Evolutionary conservation across 2,329 filamentous ascomycete genomes (phyloP), one percentile per base, ranked within the genome.

Genomic region (Orbilia oligospora): DNA sequence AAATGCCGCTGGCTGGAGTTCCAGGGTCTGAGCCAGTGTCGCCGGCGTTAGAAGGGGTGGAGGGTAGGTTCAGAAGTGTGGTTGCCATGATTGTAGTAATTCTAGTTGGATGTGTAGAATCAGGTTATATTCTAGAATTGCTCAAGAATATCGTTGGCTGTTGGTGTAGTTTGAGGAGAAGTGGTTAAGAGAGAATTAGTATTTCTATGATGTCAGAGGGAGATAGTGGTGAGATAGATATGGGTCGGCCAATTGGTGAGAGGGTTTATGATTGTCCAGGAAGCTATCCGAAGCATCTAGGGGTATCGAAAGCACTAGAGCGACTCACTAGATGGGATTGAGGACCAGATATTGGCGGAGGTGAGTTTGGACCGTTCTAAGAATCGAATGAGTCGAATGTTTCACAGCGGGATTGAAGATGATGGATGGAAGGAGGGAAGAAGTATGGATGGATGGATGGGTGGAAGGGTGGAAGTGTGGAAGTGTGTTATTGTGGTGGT

Each of bases 1-100:
- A 82, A 66, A 82, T 81, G 30, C 81, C 80, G 10, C 81, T 82
- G 78, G 81, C 80, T 44, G 81, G 81, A 20, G 81, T 82, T 8
- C 80, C 78, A 1, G 81, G 81, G 18, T 75, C 76, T 36, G 81
- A 81, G 2, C 48, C 56, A 30, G 48, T 69, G 48, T 61, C 67
- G 10, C 36, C 48, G 22, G 58, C 24, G 36, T 71, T 46, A 12
- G 65, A 69, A 36, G 66, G 72, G 46, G 70, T 64, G 10, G 71
- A 61, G 3, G 77, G 80, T 30, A 81, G 33, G 66, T 78, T 80
- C 41, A 81, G 58, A 69, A 77, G 69, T 14, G 76, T 80, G 64
- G 76, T 71, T 33, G 71, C 71, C 68, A 79, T 80, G 36, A 27
- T 67, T 61, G 24, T 20, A 22, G 30, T 36, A 10, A 9, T 10